Evolutionary conservation across 495 filamentous ascomycete genomes (phyloP).

Genomic region (Talaromyces wortmannii): DNA sequence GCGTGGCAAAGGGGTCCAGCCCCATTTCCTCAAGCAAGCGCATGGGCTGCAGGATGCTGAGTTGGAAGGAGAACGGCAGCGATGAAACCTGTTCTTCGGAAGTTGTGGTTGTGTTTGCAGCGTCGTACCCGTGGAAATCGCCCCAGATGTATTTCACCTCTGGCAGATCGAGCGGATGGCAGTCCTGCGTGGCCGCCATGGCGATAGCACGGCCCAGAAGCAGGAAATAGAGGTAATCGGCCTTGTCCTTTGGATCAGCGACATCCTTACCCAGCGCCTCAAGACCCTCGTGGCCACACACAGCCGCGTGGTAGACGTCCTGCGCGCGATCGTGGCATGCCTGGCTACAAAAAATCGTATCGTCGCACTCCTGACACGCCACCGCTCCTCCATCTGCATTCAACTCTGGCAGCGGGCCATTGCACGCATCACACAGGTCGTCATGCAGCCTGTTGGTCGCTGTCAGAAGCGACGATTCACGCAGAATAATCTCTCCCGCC

Average conservation of each 20-base stretch:
- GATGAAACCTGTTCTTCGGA: constrained; percentile 10
- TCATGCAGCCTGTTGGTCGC: constrained; percentile 78
- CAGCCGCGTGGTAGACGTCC: constrained; percentile 69
- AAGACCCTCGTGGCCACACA: constrained; percentile 73
- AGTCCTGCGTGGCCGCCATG: constrained; percentile 74
- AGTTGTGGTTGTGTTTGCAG: constrained; percentile 2
- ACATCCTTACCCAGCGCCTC: constrained; percentile 77
- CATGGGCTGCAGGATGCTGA: constrained; percentile 74
- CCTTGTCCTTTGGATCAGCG: constrained; percentile 56
- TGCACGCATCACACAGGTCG: constrained; percentile 78
- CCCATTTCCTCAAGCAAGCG: constrained; percentile 89
- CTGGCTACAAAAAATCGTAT: constrained; percentile 80
- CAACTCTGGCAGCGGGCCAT: constrained; percentile 61
- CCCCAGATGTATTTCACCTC: constrained; percentile 95
- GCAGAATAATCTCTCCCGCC: constrained; percentile 69
- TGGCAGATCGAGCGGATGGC: constrained; percentile 74
- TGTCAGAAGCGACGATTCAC: constrained; percentile 73
- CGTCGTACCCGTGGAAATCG: constrained; percentile 49
- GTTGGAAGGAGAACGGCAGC: constrained; percentile 83
- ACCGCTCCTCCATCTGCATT: constrained; percentile 28
- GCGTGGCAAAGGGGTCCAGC: constrained; percentile 68
- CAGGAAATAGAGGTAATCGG: constrained; percentile 72
- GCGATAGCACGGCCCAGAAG: constrained; percentile 75
- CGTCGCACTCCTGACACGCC: constrained; percentile 67
- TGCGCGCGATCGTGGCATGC: constrained; percentile 67